These are phyloP conservation scores for Vitis hybrid DNA, from an alignment of 177 flowering plant genomes.

Conservation along the genomic window DNA sequence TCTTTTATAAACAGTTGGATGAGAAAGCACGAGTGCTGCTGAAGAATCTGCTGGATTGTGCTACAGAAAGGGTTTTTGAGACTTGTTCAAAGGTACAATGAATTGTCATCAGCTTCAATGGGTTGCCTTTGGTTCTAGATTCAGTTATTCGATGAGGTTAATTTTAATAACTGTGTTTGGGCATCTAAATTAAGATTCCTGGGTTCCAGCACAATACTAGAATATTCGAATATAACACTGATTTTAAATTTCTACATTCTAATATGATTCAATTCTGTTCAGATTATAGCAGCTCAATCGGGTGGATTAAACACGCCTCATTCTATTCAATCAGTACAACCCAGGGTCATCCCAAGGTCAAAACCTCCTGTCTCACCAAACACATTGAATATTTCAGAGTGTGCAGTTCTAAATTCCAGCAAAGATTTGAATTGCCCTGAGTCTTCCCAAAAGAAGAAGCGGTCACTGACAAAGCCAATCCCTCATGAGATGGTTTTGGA, in stretches of 20 bases:
- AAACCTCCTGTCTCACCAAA: constrained; percentile 1
- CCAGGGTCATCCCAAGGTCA: neutral
- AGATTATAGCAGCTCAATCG: constrained; percentile 19
- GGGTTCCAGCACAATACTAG: neutral
- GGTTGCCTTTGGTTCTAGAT: neutral
- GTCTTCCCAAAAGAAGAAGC: neutral
- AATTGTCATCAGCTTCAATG: neutral
- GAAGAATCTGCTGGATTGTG: constrained; percentile 39
- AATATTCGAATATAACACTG: neutral
- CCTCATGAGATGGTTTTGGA: neutral
- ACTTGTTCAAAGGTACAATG: constrained; percentile 23
- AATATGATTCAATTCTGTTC: neutral
- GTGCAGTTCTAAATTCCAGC: neutral
- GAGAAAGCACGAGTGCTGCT: constrained; percentile 27
- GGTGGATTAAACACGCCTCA: neutral
- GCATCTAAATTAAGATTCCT: neutral
- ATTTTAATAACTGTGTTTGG: neutral
- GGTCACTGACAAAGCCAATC: neutral
- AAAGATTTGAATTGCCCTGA: constrained; percentile 4
- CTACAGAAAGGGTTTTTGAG: constrained; percentile 26
- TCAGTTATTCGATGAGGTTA: neutral
- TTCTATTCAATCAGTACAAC: neutral
- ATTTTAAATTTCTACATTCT: neutral
- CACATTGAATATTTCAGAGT: neutral
- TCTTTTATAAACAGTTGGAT: constrained; percentile 31